A percentile compares a stretch with the other conserved stretches of the same genome.
These are phyloP conservation scores for Paralagenidium karlingii DNA, from an alignment of 352 stramenopile genomes.

Conservation along the genomic window DNA sequence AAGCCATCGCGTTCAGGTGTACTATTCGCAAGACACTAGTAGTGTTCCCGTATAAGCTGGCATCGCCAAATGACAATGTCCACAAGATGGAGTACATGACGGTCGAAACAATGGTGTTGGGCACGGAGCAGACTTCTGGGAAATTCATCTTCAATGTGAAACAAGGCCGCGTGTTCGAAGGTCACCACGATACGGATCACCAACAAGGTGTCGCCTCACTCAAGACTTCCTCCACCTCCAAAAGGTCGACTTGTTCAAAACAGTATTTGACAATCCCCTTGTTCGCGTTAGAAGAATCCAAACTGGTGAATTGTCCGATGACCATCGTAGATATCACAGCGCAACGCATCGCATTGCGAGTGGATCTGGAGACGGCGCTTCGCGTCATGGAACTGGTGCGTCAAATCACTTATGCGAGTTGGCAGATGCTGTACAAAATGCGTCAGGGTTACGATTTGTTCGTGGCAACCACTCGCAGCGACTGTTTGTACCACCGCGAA, in stretches of 20 bases:
- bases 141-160: no score
- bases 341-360: no score
- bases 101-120: no score
- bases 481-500: constrained; percentile 41
- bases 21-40: no score
- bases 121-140: no score
- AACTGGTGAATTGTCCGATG: constrained; percentile 18
- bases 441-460: constrained; percentile 35
- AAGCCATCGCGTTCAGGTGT: no score
- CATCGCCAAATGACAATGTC: no score
- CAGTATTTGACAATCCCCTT: constrained; percentile 1
- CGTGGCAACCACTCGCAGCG: constrained; percentile 30
- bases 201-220: no score
- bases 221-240: background rate
- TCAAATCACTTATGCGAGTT: constrained; percentile 47
- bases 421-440: constrained; percentile 70
- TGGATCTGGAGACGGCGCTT: constrained; percentile 40
- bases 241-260: constrained; percentile 1
- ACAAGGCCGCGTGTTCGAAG: no score
- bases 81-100: no score
- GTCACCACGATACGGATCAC: no score
- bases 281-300: constrained; percentile 62
- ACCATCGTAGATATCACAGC: constrained; percentile 60
- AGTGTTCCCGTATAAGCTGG: no score
- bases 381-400: constrained; percentile 48